Evolutionary conservation across 2,329 filamentous ascomycete species (phyloP).

Genomic region (Thermomyces lanuginosus): DNA sequence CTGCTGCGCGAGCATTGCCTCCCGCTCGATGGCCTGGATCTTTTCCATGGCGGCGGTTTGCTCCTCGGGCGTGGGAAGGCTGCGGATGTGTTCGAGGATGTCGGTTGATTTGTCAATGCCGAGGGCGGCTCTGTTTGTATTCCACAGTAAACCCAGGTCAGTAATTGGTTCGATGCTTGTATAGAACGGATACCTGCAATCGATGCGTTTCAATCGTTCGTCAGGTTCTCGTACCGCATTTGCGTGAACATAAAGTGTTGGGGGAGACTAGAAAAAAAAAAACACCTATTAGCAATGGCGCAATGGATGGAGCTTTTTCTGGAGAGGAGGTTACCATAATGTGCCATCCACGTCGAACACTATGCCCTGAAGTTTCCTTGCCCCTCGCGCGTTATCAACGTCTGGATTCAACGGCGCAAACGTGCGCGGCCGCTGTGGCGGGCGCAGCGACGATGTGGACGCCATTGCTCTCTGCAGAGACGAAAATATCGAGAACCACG

Average conservation of each 20-base stretch:
- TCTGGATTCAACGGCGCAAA: slow-evolving; percentile 35
- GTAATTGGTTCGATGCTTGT: neutral
- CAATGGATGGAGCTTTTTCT: no score
- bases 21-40: slow-evolving; percentile 63
- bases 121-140: slow-evolving; percentile 41
- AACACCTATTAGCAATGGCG: neutral
- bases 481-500: neutral
- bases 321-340: slow-evolving; percentile 50
- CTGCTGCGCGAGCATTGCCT: slow-evolving; percentile 62
- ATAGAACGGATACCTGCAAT: no score
- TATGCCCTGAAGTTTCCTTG: slow-evolving; percentile 38
- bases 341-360: slow-evolving; percentile 95
- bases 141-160: neutral
- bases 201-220: no score
- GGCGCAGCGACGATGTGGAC: slow-evolving; percentile 3
- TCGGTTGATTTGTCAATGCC: slow-evolving; percentile 57
- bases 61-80: slow-evolving; percentile 43
- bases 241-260: slow-evolving; percentile 91
- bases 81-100: slow-evolving; percentile 77
- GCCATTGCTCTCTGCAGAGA: neutral
- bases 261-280: slow-evolving; percentile 45
- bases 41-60: slow-evolving; percentile 52
- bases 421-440: slow-evolving; percentile 20
- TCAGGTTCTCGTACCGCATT: slow-evolving; percentile 60
- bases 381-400: slow-evolving; percentile 13